Conservation (phyloP, 2,329 filamentous ascomycete species). For the Xylariaceae sp. region DNA sequence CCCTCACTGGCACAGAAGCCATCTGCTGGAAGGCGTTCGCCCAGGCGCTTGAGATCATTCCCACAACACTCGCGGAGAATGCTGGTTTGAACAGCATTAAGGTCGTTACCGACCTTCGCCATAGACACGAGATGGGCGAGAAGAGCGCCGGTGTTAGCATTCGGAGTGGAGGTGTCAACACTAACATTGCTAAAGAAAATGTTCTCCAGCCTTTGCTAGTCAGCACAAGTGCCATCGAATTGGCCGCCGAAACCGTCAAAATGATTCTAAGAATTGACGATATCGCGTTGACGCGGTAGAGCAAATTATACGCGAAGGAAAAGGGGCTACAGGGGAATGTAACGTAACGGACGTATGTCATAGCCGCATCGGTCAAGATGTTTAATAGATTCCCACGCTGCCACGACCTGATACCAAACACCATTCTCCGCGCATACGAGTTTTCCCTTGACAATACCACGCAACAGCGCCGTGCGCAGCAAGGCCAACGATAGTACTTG, state of each 20-base stretch:
- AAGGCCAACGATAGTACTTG: too few species aligned
- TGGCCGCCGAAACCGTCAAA: conserved; percentile 98
- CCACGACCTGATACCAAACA: not conserved
- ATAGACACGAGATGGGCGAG: conserved; percentile 91
- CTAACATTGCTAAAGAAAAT: conserved; percentile 94
- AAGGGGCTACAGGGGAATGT: conserved; percentile 16
- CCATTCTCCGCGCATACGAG: not conserved
- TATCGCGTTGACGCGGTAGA: conserved; percentile 57
- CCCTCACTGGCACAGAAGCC: conserved; percentile 82
- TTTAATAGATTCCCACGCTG: conserved; percentile 15
- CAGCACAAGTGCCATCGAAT: conserved; percentile 93
- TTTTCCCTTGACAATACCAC: not conserved
- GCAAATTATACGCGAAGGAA: conserved; percentile 9
- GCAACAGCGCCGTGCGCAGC: not conserved
- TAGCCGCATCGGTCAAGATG: conserved; percentile 9
- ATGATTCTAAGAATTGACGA: conserved; percentile 72
- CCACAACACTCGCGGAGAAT: conserved; percentile 94
- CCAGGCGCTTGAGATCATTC: conserved; percentile 94
- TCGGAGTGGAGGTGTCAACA: conserved; percentile 94
- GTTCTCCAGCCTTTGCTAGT: conserved; percentile 93
- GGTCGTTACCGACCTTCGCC: conserved; percentile 91
- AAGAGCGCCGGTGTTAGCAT: conserved; percentile 96
- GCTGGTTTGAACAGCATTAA: conserved; percentile 97
- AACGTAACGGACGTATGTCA: conserved; percentile 16
- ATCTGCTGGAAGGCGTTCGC: conserved; percentile 99